These are phyloP conservation scores for Gyromitra esculenta DNA, from an alignment of 2,329 filamentous ascomycete species.

Conservation along the genomic window DNA sequence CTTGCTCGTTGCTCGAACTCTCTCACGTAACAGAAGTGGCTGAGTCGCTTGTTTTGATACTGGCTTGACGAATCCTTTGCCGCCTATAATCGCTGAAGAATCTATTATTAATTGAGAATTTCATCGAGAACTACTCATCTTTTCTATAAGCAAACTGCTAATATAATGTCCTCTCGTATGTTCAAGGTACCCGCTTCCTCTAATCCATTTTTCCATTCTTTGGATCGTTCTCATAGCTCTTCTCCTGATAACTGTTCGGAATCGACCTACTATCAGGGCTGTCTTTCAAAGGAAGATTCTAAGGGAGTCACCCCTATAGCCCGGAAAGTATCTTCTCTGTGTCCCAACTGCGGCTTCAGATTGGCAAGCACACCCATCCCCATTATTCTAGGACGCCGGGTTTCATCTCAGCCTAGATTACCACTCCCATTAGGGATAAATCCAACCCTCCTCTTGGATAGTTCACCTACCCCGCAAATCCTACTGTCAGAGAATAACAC, in stretches of 20 bases:
- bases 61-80: not conserved
- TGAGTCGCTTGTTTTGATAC: not conserved
- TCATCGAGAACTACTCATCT: not conserved
- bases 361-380: not conserved
- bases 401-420: not conserved
- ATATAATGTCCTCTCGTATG: slow-evolving; percentile 31
- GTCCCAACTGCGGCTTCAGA: slow-evolving; percentile 28
- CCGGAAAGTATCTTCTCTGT: slow-evolving; percentile 1
- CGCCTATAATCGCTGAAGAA: not conserved
- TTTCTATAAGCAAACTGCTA: not conserved
- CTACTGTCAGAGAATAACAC: slow-evolving; percentile 44
- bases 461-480: slow-evolving; percentile 51
- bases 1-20: not conserved
- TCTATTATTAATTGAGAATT: not conserved
- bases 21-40: not conserved
- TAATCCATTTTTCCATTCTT: slow-evolving; percentile 40
- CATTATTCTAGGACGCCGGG: not conserved
- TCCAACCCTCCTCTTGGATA: slow-evolving; percentile 46
- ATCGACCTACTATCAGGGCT: slow-evolving; percentile 23
- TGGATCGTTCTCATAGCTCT: slow-evolving; percentile 28
- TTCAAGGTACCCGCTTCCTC: slow-evolving; percentile 41
- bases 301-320: not conserved
- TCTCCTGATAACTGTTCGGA: slow-evolving; percentile 28
- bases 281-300: not conserved
- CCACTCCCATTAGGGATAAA: slow-evolving; percentile 41